Base-by-base conservation (phyloP, 352 stramenopile species). In the Paralagenidium karlingii region DNA sequence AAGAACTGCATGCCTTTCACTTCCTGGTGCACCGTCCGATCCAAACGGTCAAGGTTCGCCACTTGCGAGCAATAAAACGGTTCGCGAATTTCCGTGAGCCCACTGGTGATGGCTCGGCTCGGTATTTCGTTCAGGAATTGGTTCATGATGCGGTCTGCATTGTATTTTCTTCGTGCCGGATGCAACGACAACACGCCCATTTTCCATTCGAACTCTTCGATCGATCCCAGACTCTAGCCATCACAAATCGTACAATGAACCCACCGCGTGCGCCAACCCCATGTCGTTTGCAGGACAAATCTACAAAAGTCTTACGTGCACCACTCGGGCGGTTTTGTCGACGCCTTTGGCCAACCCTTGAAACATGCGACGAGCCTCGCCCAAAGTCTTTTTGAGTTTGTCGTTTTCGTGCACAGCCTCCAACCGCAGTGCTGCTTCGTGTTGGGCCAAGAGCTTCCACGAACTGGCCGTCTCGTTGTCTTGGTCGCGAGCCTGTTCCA, bases 101-200 rank as follows among this genome's bases (percentile, higher is more conserved):
- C 42, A 26, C 38, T 56, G 15, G 20, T 37, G 33, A 56, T 56
- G 4, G 42, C 28, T 43, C 48, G 51, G 5, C 30, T 30, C 1
- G 37, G 22, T 4, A 56, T 24, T 20, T 26, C 20, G 10, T 18
- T 15, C 22, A 41, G 31, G 6, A 56, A 13, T 8, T 27, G 38
- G 24, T 47, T 33, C 48, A 56, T 56, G 37, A 56, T 56, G 10
- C 33, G 38, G 12, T 51, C n/a, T 1, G 42, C 43, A 24, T 56
- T 51, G 16, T 29, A 38, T 15, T 47, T 37, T 9, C 48, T 30
- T 10, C 38, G 37, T 6, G 16, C 12, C 22, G 37, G 42, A 25
- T 56, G 37, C 4, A 33, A 27, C 4, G 42, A 41, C 19, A 56
- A 18, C 6, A 5, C 21, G 26, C 40, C 44, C 39, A 27, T 22